Evolutionary conservation across 805 yeast species (phyloP).

Genomic region (Candida rishiriensis): DNA sequence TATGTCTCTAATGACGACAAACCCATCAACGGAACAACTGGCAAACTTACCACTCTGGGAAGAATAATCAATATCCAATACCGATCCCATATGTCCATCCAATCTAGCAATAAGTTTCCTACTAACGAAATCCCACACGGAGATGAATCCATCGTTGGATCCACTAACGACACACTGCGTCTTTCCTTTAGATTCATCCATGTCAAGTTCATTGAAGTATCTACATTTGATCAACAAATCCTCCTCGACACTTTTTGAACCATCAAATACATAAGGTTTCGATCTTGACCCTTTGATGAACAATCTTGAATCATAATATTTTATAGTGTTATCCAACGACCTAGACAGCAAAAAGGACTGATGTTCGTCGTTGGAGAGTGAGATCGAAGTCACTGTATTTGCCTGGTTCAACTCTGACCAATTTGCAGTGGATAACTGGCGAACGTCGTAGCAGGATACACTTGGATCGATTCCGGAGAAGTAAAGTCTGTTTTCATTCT

Average conservation of each 20-base stretch:
- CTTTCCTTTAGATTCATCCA: slow-evolving; percentile 15
- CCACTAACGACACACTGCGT: slow-evolving; percentile 44
- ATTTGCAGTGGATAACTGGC: slow-evolving; percentile 36
- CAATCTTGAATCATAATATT: slow-evolving; percentile 52
- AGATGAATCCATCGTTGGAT: slow-evolving; percentile 53
- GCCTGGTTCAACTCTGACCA: slow-evolving; percentile 43
- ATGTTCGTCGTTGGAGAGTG: slow-evolving; percentile 30
- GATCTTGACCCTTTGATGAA: slow-evolving; percentile 32
- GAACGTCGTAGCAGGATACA: slow-evolving; percentile 54
- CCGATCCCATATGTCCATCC: slow-evolving; percentile 60
- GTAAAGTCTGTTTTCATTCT: slow-evolving; percentile 41
- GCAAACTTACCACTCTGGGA: slow-evolving; percentile 32
- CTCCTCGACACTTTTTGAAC: slow-evolving; percentile 52
- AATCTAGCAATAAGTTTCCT: slow-evolving; percentile 43
- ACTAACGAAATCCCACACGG: slow-evolving; percentile 57
- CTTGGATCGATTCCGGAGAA: slow-evolving; percentile 67
- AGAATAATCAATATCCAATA: slow-evolving; percentile 50
- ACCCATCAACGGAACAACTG: slow-evolving; percentile 54
- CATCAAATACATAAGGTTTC: slow-evolving; percentile 48
- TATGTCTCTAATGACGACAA: slow-evolving; percentile 42
- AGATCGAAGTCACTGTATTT: slow-evolving; percentile 54
- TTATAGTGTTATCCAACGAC: slow-evolving; percentile 53
- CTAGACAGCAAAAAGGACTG: slow-evolving; percentile 44
- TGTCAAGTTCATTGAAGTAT: slow-evolving; percentile 32
- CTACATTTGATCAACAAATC: slow-evolving; percentile 46